Percentiles rank a stretch among this genome's conserved stretches.
Conservation (phyloP, 345 rosid species). For the Cardamine resedifolia region DNA sequence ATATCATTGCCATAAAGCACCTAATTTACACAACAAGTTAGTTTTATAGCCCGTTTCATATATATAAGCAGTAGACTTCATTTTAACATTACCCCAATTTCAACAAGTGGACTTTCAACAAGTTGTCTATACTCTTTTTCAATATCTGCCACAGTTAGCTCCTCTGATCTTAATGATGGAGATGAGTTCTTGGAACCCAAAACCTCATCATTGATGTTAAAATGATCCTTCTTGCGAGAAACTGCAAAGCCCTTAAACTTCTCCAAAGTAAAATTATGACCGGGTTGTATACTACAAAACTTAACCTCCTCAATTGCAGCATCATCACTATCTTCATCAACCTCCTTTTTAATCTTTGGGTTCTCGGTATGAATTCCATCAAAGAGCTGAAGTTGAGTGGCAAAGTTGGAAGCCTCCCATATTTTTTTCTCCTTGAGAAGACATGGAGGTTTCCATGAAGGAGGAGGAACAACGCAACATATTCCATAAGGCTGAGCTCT, state of each 20-base stretch:
- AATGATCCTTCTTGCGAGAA: constrained; percentile 48
- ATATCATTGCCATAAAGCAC: constrained; percentile 55
- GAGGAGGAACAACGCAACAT: constrained; percentile 75
- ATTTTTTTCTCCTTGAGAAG: constrained; percentile 42
- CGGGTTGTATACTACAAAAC: constrained; percentile 36
- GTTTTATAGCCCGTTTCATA: background rate
- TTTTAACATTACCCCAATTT: constrained; percentile 51
- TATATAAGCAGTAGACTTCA: constrained; percentile 19
- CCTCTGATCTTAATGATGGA: constrained; percentile 28
- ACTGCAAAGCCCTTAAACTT: constrained; percentile 52
- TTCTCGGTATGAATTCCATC: constrained; percentile 41
- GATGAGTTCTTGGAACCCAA: constrained; percentile 26
- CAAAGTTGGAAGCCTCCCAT: constrained; percentile 53
- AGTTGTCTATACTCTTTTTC: constrained; percentile 62
- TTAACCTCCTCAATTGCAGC: constrained; percentile 31
- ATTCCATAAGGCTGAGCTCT: constrained; percentile 62
- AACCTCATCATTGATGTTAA: constrained; percentile 31
- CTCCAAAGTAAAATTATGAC: constrained; percentile 52
- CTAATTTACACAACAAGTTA: constrained; percentile 42
- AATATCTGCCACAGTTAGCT: constrained; percentile 45
- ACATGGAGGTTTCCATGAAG: constrained; percentile 71
- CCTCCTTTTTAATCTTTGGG: constrained; percentile 28
- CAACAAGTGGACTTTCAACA: constrained; percentile 54
- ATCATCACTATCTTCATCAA: constrained; percentile 34
- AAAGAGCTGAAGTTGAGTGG: constrained; percentile 50